A percentile compares a stretch with the other conserved stretches of the same genome.
Evolutionary conservation across 768 basidiomycete genomes (phyloP).

Genomic region (Amanita phalloides): DNA sequence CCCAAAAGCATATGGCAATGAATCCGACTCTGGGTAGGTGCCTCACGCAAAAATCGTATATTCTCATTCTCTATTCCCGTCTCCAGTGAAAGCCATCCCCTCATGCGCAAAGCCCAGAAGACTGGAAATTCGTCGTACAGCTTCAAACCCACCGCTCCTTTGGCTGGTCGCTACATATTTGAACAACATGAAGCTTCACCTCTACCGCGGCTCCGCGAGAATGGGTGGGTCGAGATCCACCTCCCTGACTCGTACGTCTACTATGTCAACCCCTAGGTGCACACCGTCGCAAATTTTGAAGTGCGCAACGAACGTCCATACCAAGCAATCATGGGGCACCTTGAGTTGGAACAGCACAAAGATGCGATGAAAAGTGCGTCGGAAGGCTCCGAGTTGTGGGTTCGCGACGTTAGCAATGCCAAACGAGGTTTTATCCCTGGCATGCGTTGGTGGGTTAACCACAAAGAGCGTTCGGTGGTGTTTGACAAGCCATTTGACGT

Average conservation of each 20-base stretch:
- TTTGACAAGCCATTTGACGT: constrained; percentile 27
- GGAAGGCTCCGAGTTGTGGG: constrained; percentile 50
- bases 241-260: constrained; percentile 69
- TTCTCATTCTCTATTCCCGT: background rate
- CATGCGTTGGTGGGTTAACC: constrained; percentile 54
- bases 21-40: constrained; percentile 3
- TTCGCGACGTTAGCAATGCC: constrained; percentile 29
- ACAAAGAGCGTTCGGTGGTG: constrained; percentile 42
- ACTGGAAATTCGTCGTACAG: too few relatives aligned
- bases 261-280: constrained; percentile 52
- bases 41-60: too few relatives aligned
- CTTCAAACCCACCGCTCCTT: too few relatives aligned
- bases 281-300: constrained; percentile 60
- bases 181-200: constrained; percentile 4
- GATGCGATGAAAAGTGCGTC: constrained; percentile 14
- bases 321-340: constrained; percentile 35
- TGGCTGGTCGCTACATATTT: too few relatives aligned
- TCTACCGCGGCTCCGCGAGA: constrained; percentile 29
- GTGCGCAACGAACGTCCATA: constrained; percentile 42
- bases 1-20: background rate
- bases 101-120: too few relatives aligned
- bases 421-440: constrained; percentile 24
- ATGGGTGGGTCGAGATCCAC: constrained; percentile 68
- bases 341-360: constrained; percentile 25
- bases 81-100: background rate